Evolutionary conservation across 176 grass and related monocot genomes (phyloP).

Genomic region (Bromus sterilis): DNA sequence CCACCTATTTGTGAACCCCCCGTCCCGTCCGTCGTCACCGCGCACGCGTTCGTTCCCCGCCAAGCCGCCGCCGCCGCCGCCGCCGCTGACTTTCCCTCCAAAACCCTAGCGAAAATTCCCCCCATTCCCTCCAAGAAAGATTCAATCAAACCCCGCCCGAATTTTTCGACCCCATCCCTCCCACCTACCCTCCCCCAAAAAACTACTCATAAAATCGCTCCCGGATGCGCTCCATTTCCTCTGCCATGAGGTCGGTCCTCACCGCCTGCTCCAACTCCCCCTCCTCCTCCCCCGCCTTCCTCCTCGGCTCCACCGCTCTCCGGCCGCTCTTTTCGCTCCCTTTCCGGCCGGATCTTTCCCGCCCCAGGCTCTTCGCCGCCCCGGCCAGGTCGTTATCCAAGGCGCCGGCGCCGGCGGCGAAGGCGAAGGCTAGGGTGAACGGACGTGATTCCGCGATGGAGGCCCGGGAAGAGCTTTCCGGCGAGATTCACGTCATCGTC

Average conservation of each 20-base stretch:
- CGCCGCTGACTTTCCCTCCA: background rate
- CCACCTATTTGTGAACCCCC: no score
- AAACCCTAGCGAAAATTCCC: background rate
- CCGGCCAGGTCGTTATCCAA: constrained; percentile 15
- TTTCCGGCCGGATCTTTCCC: background rate
- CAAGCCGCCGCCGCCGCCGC: background rate
- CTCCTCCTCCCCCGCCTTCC: background rate
- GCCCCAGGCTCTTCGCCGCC: background rate
- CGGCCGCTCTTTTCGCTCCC: background rate
- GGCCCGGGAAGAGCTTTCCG: constrained; percentile 21
- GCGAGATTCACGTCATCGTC: constrained; percentile 87
- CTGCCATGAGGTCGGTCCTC: constrained; percentile 58
- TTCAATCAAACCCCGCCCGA: background rate
- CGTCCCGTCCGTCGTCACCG: no score
- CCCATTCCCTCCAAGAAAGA: background rate
- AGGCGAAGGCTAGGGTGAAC: background rate
- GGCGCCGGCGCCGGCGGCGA: background rate
- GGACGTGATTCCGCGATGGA: constrained; percentile 1
- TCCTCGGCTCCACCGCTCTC: background rate
- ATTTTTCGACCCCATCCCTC: background rate
- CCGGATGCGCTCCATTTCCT: constrained; percentile 50
- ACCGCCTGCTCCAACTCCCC: background rate
- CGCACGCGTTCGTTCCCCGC: background rate
- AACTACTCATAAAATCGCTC: constrained; percentile 1
- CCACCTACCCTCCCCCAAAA: background rate